Percentiles rank a stretch among this genome's conserved stretches.
Conservation (phyloP, 495 filamentous ascomycete species). For the Penicillium mononematosum region DNA sequence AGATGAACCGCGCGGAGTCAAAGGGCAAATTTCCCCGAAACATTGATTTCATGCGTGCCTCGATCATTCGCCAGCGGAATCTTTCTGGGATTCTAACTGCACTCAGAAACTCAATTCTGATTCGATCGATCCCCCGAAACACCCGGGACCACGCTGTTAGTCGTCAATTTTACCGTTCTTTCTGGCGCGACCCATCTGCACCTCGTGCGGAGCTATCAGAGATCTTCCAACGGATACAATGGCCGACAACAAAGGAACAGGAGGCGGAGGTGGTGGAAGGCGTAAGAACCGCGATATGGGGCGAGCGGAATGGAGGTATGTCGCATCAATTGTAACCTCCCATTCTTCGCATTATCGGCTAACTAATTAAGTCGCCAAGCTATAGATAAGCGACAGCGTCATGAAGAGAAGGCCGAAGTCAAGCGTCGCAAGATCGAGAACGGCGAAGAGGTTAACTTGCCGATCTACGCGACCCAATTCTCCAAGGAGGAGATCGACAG, state of each 20-base stretch:
- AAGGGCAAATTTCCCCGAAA: conserved; percentile 2
- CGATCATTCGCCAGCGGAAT: conserved; percentile 16
- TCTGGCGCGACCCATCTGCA: conserved; percentile 11
- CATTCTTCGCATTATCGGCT: conserved; percentile 38
- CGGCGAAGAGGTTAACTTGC: conserved; percentile 38
- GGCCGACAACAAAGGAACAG: conserved; percentile 44
- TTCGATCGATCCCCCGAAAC: neutral
- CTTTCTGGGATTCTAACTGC: conserved; percentile 10
- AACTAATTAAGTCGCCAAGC: conserved; percentile 61
- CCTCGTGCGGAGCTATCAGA: conserved; percentile 23
- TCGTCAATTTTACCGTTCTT: conserved; percentile 5
- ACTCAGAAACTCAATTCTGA: neutral
- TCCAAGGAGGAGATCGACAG: conserved; percentile 76
- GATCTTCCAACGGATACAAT: conserved; percentile 31
- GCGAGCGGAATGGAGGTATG: conserved; percentile 63
- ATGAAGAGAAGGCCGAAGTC: conserved; percentile 52
- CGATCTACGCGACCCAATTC: conserved; percentile 57
- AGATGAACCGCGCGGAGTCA: conserved; percentile 7
- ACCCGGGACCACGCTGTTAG: neutral
- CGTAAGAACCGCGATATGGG: conserved; percentile 67
- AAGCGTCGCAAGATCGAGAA: conserved; percentile 60
- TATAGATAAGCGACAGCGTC: conserved; percentile 64
- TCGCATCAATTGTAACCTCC: conserved; percentile 4
- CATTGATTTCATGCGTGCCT: conserved; percentile 28
- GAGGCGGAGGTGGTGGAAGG: conserved; percentile 39